Conservation (phyloP, 1,139 yeast species). For the Blastobotrys niveus region DNA sequence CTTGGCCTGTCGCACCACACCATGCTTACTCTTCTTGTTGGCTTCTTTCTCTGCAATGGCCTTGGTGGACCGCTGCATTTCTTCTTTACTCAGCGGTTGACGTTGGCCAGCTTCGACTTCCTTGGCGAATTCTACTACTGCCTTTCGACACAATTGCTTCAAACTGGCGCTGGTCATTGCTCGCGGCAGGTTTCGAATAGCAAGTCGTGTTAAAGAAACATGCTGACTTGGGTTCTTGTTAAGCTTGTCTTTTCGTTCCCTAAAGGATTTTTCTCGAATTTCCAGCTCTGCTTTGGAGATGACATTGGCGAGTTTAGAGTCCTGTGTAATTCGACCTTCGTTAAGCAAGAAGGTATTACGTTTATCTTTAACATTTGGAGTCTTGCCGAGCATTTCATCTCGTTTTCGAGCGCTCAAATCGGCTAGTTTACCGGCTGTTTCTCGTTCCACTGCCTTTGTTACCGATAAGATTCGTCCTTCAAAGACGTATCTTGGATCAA, state of each 20-base stretch:
- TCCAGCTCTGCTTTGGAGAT: slow-evolving; percentile 73
- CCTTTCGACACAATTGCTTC: slow-evolving; percentile 89
- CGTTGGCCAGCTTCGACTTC: slow-evolving; percentile 73
- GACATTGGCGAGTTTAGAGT: slow-evolving; percentile 69
- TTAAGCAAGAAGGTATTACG: slow-evolving; percentile 80
- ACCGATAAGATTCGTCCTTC: slow-evolving; percentile 87
- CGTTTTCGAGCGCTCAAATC: slow-evolving; percentile 71
- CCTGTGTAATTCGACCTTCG: slow-evolving; percentile 86
- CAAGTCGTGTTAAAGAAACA: slow-evolving; percentile 86
- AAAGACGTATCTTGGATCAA: slow-evolving; percentile 78
- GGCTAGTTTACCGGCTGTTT: slow-evolving; percentile 70
- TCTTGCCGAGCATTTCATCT: slow-evolving; percentile 71
- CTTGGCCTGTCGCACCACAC: slow-evolving; percentile 91
- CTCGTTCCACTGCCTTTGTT: slow-evolving; percentile 80
- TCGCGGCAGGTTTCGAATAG: slow-evolving; percentile 88
- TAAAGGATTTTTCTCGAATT: slow-evolving; percentile 80
- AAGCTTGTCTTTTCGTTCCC: slow-evolving; percentile 81
- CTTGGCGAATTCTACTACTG: slow-evolving; percentile 91
- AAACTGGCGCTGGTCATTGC: slow-evolving; percentile 83
- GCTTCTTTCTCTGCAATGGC: slow-evolving; percentile 47
- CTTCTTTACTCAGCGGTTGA: slow-evolving; percentile 88
- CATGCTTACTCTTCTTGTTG: slow-evolving; percentile 54
- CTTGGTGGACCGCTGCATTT: slow-evolving; percentile 68
- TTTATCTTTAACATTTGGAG: slow-evolving; percentile 59
- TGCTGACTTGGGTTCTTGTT: slow-evolving; percentile 87